A percentile compares a stretch with the other conserved stretches of the same genome.
Conservation (phyloP, 208 protist genomes). For the Trypanosomatidae sp. region DNA sequence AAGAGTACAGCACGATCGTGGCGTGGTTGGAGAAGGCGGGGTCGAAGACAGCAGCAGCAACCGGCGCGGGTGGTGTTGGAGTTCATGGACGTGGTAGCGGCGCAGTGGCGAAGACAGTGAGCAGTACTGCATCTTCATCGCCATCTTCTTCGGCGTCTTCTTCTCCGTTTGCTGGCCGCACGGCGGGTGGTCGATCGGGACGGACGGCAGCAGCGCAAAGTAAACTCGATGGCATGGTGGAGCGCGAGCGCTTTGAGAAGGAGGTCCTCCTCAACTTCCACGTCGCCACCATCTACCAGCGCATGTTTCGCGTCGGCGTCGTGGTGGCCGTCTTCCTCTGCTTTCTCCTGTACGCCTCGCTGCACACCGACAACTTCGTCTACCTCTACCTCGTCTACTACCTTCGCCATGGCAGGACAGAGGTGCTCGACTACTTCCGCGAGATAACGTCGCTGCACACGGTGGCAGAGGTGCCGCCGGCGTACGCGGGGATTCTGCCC, state of each 20-base stretch:
- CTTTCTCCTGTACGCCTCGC: slow-evolving; percentile 40
- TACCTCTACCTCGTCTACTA: slow-evolving; percentile 65
- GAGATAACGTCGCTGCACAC: slow-evolving; percentile 58
- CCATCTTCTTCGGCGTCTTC: neutral
- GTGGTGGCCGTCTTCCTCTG: slow-evolving; percentile 36
- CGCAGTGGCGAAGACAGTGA: slow-evolving; percentile 11
- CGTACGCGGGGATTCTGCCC: slow-evolving; percentile 66
- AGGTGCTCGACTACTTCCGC: slow-evolving; percentile 68
- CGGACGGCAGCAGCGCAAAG: slow-evolving; percentile 11
- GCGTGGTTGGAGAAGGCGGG: slow-evolving; percentile 58
- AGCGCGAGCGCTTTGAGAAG: slow-evolving; percentile 71
- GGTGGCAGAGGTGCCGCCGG: slow-evolving; percentile 64
- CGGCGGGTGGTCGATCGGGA: neutral
- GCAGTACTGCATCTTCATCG: no score
- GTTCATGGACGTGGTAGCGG: no score
- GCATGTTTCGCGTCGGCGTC: slow-evolving; percentile 56
- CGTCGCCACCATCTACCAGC: slow-evolving; percentile 84
- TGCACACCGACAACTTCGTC: slow-evolving; percentile 61
- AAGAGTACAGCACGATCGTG: slow-evolving; percentile 60
- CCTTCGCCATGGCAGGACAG: slow-evolving; percentile 30
- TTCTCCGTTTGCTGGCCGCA: neutral
- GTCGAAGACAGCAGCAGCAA: no score
- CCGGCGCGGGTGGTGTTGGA: no score
- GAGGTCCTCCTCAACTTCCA: slow-evolving; percentile 77
- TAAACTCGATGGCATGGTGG: slow-evolving; percentile 42